Evolutionary conservation across 306 rosid species (phyloP).

Genomic region (Delonix regia): DNA sequence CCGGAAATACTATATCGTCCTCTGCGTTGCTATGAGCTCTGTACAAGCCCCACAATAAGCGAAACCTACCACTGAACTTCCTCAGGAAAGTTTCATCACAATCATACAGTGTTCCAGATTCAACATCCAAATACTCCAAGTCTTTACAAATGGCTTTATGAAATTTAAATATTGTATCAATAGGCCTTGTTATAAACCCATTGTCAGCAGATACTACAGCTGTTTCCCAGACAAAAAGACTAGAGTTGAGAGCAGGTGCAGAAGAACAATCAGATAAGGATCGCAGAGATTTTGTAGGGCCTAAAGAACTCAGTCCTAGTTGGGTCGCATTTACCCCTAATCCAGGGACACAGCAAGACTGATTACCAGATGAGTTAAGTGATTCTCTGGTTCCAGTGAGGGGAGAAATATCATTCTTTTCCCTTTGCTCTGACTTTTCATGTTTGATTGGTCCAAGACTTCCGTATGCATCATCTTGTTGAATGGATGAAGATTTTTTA

Average conservation of each 20-base stretch:
- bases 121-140: conserved; percentile 52
- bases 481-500: conserved; percentile 29
- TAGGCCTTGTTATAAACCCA: conserved; percentile 37
- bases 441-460: conserved; percentile 34
- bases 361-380: conserved; percentile 45
- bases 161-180: conserved; percentile 55
- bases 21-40: conserved; percentile 63
- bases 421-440: conserved; percentile 32
- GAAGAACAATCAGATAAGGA: conserved; percentile 57
- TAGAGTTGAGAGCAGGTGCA: conserved; percentile 46
- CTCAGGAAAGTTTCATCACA: conserved; percentile 42
- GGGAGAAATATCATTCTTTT: conserved; percentile 36
- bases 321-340: conserved; percentile 64
- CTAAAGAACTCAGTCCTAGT: conserved; percentile 56
- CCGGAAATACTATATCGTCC: conserved; percentile 58
- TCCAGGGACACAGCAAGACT: conserved; percentile 69
- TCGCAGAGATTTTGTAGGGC: conserved; percentile 59
- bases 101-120: conserved; percentile 49
- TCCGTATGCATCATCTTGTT: conserved; percentile 37
- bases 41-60: conserved; percentile 55
- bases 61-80: conserved; percentile 54
- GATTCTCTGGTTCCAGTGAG: conserved; percentile 33
- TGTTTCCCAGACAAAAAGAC: conserved; percentile 53
- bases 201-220: conserved; percentile 33
- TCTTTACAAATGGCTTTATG: conserved; percentile 58